Percentiles rank a stretch among this genome's conserved stretches.
Conservation (phyloP, 768 basidiomycete species). For the Leccinum rimulosum region DNA sequence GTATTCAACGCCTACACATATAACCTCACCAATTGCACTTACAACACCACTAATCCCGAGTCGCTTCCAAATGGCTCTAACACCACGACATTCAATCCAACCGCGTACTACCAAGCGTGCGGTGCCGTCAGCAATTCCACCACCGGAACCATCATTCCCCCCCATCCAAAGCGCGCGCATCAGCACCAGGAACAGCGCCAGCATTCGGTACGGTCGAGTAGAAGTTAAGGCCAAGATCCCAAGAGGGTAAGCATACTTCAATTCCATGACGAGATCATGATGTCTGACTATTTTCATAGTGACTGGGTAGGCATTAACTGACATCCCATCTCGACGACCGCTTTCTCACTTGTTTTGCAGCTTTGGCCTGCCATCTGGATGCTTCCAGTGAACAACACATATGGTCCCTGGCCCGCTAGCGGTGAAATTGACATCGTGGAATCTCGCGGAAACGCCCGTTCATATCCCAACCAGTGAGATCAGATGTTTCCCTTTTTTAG, state of each 20-base stretch:
- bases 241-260: conserved; percentile 49
- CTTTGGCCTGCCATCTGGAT: conserved; percentile 82
- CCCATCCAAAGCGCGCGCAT: conserved; percentile 83
- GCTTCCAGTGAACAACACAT: conserved; percentile 64
- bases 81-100: conserved; percentile 39
- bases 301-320: conserved; percentile 52
- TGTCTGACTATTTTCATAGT: conserved; percentile 30
- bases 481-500: neutral
- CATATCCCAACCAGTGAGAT: conserved; percentile 56
- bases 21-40: conserved; percentile 83
- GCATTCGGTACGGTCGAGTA: conserved; percentile 77
- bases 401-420: conserved; percentile 61
- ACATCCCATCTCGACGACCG: neutral
- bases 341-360: conserved; percentile 17
- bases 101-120: conserved; percentile 59
- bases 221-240: conserved; percentile 84
- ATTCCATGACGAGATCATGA: conserved; percentile 6
- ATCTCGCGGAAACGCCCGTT: conserved; percentile 58
- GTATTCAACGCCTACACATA: conserved; percentile 68
- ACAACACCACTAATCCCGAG: conserved; percentile 46
- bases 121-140: conserved; percentile 71
- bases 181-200: conserved; percentile 67
- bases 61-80: conserved; percentile 24
- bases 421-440: conserved; percentile 58
- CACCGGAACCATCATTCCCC: conserved; percentile 65